phyloP scores from a whole-genome alignment of 306 rosid species.

The Hippophae tibetana region DNA sequence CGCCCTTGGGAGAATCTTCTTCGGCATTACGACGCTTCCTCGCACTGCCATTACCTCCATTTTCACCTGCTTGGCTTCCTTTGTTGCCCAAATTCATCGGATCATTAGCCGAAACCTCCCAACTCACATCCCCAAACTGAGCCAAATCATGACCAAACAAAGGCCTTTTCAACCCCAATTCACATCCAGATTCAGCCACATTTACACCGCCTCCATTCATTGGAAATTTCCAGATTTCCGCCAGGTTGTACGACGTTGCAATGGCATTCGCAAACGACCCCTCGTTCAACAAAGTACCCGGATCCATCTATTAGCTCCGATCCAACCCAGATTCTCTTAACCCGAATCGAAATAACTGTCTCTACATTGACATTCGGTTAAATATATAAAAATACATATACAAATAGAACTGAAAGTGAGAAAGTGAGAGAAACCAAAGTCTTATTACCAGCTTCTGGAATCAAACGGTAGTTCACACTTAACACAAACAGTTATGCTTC shows the following conservation, averaged over 20 bases:
- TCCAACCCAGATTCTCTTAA: background rate
- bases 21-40: conserved; percentile 49
- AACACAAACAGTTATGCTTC: too few relatives aligned
- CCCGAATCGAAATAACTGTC: too few relatives aligned
- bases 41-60: conserved; percentile 15
- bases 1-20: conserved; percentile 44
- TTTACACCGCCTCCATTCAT: conserved; percentile 16
- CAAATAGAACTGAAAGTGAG: too few relatives aligned
- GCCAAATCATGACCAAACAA: conserved; percentile 32
- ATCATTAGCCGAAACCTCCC: conserved; percentile 27
- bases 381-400: too few relatives aligned
- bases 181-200: conserved; percentile 34
- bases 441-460: too few relatives aligned
- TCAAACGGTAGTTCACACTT: too few relatives aligned
- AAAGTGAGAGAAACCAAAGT: too few relatives aligned
- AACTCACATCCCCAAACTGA: conserved; percentile 39
- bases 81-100: conserved; percentile 31
- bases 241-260: conserved; percentile 38
- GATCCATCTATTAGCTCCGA: conserved; percentile 51
- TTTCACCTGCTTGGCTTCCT: background rate
- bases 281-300: conserved; percentile 41
- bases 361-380: too few relatives aligned
- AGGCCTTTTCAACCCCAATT: conserved; percentile 38
- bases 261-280: conserved; percentile 36
- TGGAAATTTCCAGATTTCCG: conserved; percentile 79